These are phyloP conservation scores for Benincasa hispida DNA, from an alignment of 306 rosid genomes.

Conservation along the genomic window DNA sequence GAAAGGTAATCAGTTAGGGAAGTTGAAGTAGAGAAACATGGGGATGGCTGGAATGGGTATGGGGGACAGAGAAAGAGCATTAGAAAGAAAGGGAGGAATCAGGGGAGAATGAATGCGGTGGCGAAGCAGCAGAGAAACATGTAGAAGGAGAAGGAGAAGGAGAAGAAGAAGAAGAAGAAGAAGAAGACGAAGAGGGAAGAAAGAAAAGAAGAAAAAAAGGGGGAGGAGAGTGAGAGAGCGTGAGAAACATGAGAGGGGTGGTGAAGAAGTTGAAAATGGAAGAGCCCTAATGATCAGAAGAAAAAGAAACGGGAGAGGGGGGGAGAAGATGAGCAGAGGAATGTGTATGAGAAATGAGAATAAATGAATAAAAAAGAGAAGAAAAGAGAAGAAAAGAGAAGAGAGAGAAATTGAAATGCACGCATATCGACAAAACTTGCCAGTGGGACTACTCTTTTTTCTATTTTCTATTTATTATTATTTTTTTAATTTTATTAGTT, in stretches of 20 bases:
- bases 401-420: neutral
- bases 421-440: conserved; percentile 11
- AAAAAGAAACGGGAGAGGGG: neutral
- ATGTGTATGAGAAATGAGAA: neutral
- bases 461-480: neutral
- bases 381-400: neutral
- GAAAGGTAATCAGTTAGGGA: neutral
- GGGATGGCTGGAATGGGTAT: no score
- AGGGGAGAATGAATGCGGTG: neutral
- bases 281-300: neutral
- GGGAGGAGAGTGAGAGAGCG: neutral
- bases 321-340: neutral
- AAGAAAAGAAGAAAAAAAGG: neutral
- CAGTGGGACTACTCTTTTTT: neutral
- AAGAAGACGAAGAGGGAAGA: neutral
- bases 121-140: neutral
- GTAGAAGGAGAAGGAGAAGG: neutral
- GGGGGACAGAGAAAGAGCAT: neutral
- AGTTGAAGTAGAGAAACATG: no score
- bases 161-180: neutral
- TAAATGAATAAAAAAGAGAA: neutral
- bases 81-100: neutral
- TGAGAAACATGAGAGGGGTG: neutral
- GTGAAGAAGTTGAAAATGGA: no score
- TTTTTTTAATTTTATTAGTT: neutral